Conservation (phyloP, 371 early-diverging fungal species). For the Mucor indicus region DNA sequence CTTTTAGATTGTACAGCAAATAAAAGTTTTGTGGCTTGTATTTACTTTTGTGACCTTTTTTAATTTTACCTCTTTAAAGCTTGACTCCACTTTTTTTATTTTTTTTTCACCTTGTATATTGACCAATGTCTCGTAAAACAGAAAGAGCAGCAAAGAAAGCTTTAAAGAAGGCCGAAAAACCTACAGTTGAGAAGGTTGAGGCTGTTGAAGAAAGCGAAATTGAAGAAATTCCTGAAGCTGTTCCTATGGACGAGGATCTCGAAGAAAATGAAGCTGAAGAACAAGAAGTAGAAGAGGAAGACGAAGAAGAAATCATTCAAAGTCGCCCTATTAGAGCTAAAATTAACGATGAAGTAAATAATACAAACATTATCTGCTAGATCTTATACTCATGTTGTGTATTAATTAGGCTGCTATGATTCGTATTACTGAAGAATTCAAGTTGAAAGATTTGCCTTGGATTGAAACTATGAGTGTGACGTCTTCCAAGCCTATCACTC, state of each 20-base stretch:
- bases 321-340: conserved; percentile 30
- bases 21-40: conserved; percentile 1
- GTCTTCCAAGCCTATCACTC: conserved; percentile 52
- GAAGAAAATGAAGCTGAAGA: conserved; percentile 7
- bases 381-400: neutral
- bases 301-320: conserved; percentile 20
- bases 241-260: conserved; percentile 8
- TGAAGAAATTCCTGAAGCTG: conserved; percentile 14
- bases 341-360: conserved; percentile 31
- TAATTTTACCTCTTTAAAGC: neutral
- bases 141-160: conserved; percentile 24
- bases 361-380: neutral
- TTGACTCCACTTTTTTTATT: conserved; percentile 12
- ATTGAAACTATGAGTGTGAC: conserved; percentile 80
- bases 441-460: conserved; percentile 73
- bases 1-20: too few species aligned
- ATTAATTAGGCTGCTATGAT: conserved; percentile 51
- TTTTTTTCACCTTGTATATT: neutral
- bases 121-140: conserved; percentile 23
- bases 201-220: neutral
- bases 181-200: conserved; percentile 11
- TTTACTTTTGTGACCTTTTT: conserved; percentile 3
- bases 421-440: conserved; percentile 62
- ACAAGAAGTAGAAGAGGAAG: conserved; percentile 14
- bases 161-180: conserved; percentile 4